These are phyloP conservation scores for Syncephalastrum contaminatum DNA, from an alignment of 371 early-diverging fungal genomes.

Conservation along the genomic window DNA sequence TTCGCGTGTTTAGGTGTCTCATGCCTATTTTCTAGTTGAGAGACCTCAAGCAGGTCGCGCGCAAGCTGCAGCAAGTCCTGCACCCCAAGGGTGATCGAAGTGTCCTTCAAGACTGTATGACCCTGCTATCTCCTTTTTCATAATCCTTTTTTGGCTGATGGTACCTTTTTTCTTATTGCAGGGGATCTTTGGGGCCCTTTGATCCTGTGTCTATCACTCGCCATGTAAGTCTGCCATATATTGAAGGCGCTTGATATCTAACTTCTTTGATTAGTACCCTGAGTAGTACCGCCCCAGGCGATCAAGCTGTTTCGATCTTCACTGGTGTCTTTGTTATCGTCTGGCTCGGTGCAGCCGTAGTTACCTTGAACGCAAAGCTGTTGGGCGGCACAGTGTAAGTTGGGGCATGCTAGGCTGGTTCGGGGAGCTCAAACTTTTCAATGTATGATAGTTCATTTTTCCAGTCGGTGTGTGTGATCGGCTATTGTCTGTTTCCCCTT, in stretches of 20 bases:
- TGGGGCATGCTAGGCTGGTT: no score
- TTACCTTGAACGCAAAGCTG: slow-evolving; percentile 91
- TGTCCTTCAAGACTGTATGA: slow-evolving; percentile 71
- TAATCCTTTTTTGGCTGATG: neutral
- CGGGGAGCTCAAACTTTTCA: neutral
- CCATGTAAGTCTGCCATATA: slow-evolving; percentile 46
- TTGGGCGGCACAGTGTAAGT: slow-evolving; percentile 91
- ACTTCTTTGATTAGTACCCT: slow-evolving; percentile 32
- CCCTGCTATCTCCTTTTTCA: no score
- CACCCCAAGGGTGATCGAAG: slow-evolving; percentile 65
- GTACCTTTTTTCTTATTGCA: slow-evolving; percentile 20
- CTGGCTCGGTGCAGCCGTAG: slow-evolving; percentile 92
- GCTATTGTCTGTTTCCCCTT: slow-evolving; percentile 94
- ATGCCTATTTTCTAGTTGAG: slow-evolving; percentile 53
- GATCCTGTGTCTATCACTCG: slow-evolving; percentile 82
- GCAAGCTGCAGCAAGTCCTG: slow-evolving; percentile 75
- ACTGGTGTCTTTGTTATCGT: slow-evolving; percentile 90
- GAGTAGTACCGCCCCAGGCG: slow-evolving; percentile 62
- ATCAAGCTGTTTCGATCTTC: slow-evolving; percentile 85
- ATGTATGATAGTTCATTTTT: slow-evolving; percentile 77
- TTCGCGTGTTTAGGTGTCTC: neutral
- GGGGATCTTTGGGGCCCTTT: slow-evolving; percentile 98
- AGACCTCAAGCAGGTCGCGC: slow-evolving; percentile 72
- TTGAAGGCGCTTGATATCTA: neutral
- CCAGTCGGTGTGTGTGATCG: slow-evolving; percentile 92